Percentiles rank a stretch among this genome's conserved stretches.
Evolutionary conservation across 331 rosid species (phyloP).

Genomic region (Arachis monticola): DNA sequence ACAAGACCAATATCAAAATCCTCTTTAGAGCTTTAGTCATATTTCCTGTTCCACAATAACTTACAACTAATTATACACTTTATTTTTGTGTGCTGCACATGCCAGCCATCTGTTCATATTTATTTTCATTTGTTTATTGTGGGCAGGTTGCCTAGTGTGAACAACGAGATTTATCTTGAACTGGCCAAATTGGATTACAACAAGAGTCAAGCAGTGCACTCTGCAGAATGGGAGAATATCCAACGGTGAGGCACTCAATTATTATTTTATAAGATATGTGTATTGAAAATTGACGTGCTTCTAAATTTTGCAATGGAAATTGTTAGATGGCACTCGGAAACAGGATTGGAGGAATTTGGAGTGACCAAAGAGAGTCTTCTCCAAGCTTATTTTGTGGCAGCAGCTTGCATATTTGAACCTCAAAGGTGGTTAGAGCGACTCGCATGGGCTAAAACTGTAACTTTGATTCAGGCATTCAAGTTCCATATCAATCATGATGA

Average conservation of each 20-base stretch:
- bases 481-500: slow-evolving; percentile 39
- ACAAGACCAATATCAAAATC: too few relatives aligned
- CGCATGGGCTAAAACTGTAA: slow-evolving; percentile 73
- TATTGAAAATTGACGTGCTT: neutral
- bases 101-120: too few relatives aligned
- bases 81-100: too few relatives aligned
- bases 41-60: too few relatives aligned
- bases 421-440: slow-evolving; percentile 69
- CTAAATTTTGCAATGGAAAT: slow-evolving; percentile 3
- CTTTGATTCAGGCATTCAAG: slow-evolving; percentile 50
- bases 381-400: slow-evolving; percentile 59
- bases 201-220: slow-evolving; percentile 73
- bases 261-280: too few relatives aligned
- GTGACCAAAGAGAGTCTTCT: slow-evolving; percentile 54
- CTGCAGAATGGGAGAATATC: slow-evolving; percentile 64
- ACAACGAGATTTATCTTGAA: slow-evolving; percentile 69
- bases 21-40: too few relatives aligned
- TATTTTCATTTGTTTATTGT: too few relatives aligned
- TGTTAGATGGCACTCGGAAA: slow-evolving; percentile 75
- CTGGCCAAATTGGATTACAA: slow-evolving; percentile 82
- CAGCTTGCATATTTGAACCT: slow-evolving; percentile 72
- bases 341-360: slow-evolving; percentile 60
- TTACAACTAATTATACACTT: too few relatives aligned
- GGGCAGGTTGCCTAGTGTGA: slow-evolving; percentile 71
- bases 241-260: slow-evolving; percentile 51